Evolutionary conservation across 1,284 basidiomycete genomes (phyloP).

Genomic region (Ceratobasidium sp.): DNA sequence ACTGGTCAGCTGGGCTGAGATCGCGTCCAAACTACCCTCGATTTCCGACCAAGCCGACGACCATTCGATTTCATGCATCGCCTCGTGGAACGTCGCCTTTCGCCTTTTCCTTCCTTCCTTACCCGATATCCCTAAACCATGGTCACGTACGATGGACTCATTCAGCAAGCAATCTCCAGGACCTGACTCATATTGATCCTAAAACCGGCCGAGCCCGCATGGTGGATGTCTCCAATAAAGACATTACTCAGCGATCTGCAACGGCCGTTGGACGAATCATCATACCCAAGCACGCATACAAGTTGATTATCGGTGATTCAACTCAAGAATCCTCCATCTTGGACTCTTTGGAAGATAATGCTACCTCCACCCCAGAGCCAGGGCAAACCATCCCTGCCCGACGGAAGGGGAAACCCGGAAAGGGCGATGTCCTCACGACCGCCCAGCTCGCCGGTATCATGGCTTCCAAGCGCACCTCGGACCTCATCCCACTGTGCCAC

Average conservation of each 20-base stretch:
- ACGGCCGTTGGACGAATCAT: conserved; percentile 80
- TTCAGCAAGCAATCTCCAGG: conserved; percentile 37
- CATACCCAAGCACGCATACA: conserved; percentile 68
- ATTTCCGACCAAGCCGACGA: not conserved
- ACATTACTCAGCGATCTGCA: conserved; percentile 68
- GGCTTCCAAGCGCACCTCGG: conserved; percentile 81
- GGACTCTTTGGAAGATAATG: too few relatives aligned
- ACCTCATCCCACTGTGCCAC: conserved; percentile 86
- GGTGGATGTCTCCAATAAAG: conserved; percentile 79
- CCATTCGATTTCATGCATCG: not conserved
- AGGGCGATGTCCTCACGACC: conserved; percentile 79
- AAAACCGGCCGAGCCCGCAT: conserved; percentile 70
- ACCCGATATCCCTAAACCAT: too few relatives aligned
- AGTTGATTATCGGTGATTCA: conserved; percentile 58
- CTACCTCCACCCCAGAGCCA: not conserved
- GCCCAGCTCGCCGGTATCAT: conserved; percentile 87
- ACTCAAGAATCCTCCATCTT: not conserved
- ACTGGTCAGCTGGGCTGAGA: not conserved
- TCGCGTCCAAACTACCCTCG: not conserved
- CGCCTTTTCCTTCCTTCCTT: too few relatives aligned
- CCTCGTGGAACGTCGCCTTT: too few relatives aligned
- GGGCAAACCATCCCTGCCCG: conserved; percentile 37
- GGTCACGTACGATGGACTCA: conserved; percentile 2
- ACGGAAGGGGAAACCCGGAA: conserved; percentile 60
- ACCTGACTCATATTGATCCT: conserved; percentile 73